phyloP scores from a whole-genome alignment of 2,329 filamentous ascomycete genomes.

The Neophaeococcomyces aloes region DNA sequence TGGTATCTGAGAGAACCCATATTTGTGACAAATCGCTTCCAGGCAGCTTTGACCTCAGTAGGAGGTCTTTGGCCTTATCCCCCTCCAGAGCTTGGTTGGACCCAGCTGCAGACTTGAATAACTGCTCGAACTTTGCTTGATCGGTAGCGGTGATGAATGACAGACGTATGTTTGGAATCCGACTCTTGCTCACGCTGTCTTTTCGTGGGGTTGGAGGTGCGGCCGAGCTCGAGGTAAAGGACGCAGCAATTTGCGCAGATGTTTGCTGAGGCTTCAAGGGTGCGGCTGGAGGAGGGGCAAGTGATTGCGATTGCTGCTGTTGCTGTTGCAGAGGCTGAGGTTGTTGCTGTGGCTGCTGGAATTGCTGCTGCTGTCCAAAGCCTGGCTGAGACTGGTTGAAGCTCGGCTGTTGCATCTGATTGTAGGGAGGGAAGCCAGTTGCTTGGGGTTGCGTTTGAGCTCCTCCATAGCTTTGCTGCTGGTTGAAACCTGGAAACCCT shows the following conservation, averaged over 20 bases:
- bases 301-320: too few species aligned
- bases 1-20: constrained; percentile 91
- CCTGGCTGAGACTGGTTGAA: too few species aligned
- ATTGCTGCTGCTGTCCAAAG: constrained; percentile 26
- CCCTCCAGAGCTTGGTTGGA: constrained; percentile 75
- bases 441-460: constrained; percentile 38
- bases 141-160: constrained; percentile 94
- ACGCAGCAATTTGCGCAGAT: constrained; percentile 54
- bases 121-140: constrained; percentile 91
- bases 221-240: constrained; percentile 46
- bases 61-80: constrained; percentile 81
- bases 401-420: constrained; percentile 31
- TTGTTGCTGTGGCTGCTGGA: constrained; percentile 29
- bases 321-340: constrained; percentile 39
- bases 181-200: constrained; percentile 46
- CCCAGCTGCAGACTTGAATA: constrained; percentile 92
- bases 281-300: too few species aligned
- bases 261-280: constrained; percentile 50
- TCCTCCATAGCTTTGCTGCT: constrained; percentile 48
- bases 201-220: constrained; percentile 45
- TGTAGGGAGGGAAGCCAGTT: constrained; percentile 24
- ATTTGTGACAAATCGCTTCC: constrained; percentile 85
- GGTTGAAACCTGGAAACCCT: constrained; percentile 44
- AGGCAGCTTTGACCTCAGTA: constrained; percentile 77
- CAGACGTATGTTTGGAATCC: constrained; percentile 85